Evolutionary conservation across 2,329 filamentous ascomycete species (phyloP), one percentile per base, ranked within the genome.

Genomic region (Talaromyces sp.): DNA sequence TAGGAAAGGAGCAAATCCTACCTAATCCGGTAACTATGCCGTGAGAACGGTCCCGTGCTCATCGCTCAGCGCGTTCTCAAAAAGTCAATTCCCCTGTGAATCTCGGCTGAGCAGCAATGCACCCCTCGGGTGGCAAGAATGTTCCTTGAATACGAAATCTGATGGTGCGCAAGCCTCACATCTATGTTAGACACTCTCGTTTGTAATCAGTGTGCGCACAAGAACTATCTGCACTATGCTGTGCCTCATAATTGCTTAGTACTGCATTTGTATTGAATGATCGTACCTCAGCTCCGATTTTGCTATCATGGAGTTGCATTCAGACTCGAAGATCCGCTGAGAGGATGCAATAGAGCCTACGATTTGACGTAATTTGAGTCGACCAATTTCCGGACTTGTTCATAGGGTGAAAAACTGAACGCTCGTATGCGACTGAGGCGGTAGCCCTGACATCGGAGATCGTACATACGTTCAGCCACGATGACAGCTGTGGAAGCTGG

Each of bases 61-160:
- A 18, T 31, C 21, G 2, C 25, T 57, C 39, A 12, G 25, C 55
- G 23, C 44, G 33, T 31, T 28, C 44, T 59, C 21, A 7, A 52
- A 59, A 59, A 31, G 44, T 39, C 58, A 60, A 60, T 60, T 18
- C 58, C 42, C 58, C 31, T 60, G 58, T 52, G 58, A 60, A 40
- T 60, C 55, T 42, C 57, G 44, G 31, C 39, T 46, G 57, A 25
- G 33, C n/a, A 18, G 9, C 40, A 44, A 58, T 18, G 14, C 16
- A 40, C 16, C 35, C 33, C 39, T 33, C 44, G 28, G 21, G 42
- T 42, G 39, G 39, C 39, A 39, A 42, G 25, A 31, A 28, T 46
- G 23, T 11, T 35, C 33, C 33, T 23, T 39, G 52, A 16, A 25
- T 9, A 16, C 40, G 35, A 18, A n/a, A 16, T 37, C 33, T n/a